Evolutionary conservation across 495 filamentous ascomycete species (phyloP), one percentile per base, ranked within the genome.

Genomic region (Hapsidospora chrysogenum): DNA sequence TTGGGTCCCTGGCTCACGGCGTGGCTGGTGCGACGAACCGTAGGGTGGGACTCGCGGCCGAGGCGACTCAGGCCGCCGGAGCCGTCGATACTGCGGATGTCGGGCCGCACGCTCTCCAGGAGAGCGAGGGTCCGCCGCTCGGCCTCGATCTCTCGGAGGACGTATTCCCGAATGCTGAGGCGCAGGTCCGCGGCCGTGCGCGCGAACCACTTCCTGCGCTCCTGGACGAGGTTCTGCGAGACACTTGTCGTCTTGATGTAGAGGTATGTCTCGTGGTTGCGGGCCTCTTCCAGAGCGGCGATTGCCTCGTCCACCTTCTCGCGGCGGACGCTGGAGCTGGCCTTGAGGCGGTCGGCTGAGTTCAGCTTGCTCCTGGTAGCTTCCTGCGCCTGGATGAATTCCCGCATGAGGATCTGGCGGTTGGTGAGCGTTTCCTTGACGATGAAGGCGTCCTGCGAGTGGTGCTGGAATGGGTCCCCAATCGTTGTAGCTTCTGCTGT

Each of bases 401-500:
- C 92, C 31, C 92, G 84, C 21, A 95, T 78, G n/a, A 99, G 69
- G 48, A 99, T 93, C 54, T 99, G 92, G 3, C 92, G 78, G 59
- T 99, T 99, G 14, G 92, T 99, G 43, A 99, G 70, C 16, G 87
- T 95, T 50, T 99, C 92, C 57, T 99, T 99, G 43, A 99, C 92
- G 49, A 96, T 92, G 51, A 96, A 89, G 17, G 92, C 84, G 50
- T 99, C 89, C 10, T 78, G 76, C 17, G 85, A 94, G 57, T 99
- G 86, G 51, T 99, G 96, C 41, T 80, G 78, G 35, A 99, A 71
- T 5, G 92, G 85, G 46, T 96, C 92, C 31, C 82, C 84, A 30
- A 99, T 67, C 0, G 87, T 95, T 1, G 87, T 92, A 5, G 92
- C 92, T 56, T 99, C 92, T 11, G 83, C 83, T 8, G 92, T 99